Evolutionary conservation across 2,329 filamentous ascomycete species (phyloP).

Genomic region (Mycocentrospora acerina): DNA sequence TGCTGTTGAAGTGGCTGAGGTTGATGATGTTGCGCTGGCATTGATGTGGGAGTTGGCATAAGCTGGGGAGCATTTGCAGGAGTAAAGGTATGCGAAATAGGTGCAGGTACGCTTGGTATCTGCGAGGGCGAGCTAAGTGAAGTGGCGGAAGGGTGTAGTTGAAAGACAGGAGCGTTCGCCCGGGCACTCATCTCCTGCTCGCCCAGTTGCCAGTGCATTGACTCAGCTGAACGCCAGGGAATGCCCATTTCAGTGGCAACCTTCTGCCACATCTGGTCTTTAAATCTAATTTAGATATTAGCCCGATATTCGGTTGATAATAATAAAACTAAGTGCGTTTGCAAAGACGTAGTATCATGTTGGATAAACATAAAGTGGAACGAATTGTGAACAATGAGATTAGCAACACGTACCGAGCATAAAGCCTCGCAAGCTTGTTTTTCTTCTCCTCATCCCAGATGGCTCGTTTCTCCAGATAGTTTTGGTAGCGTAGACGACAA

Average conservation of each 20-base stretch:
- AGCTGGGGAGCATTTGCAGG: conserved; percentile 43
- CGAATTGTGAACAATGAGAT: too few relatives aligned
- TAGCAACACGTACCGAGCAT: conserved; percentile 71
- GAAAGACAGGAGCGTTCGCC: conserved; percentile 85
- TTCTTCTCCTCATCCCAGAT: conserved; percentile 98
- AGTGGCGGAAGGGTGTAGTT: conserved; percentile 47
- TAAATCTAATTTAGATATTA: conserved; percentile 65
- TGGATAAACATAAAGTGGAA: too few relatives aligned
- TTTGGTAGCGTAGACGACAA: conserved; percentile 93
- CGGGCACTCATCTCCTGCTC: conserved; percentile 91
- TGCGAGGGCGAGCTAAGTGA: conserved; percentile 35
- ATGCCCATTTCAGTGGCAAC: conserved; percentile 93
- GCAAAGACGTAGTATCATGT: too few relatives aligned
- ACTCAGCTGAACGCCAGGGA: conserved; percentile 92
- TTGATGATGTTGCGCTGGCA: conserved; percentile 29
- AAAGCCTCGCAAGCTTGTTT: conserved; percentile 91
- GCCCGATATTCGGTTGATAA: too few relatives aligned
- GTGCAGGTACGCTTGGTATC: conserved; percentile 24
- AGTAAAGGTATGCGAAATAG: conserved; percentile 36
- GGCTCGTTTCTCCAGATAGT: conserved; percentile 88
- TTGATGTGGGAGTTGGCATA: conserved; percentile 27
- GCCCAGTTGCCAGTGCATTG: conserved; percentile 97
- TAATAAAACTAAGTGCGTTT: too few relatives aligned
- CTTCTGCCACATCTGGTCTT: conserved; percentile 96
- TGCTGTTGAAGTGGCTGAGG: conserved; percentile 27